Evolutionary conservation across 1,284 basidiomycete species (phyloP).

Genomic region (Ceratobasidium sp.): DNA sequence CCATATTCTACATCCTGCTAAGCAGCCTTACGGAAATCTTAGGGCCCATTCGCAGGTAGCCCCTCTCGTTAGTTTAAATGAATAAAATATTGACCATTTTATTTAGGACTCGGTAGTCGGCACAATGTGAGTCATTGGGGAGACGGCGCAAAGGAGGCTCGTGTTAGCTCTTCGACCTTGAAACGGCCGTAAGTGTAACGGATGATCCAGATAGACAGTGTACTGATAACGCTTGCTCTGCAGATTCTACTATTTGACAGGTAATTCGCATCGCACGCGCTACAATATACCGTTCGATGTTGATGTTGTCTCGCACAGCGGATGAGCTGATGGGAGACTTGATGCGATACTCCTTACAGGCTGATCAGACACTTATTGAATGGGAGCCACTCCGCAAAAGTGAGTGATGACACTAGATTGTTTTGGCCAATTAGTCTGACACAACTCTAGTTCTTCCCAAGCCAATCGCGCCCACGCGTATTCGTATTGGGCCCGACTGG

Average conservation of each 20-base stretch:
- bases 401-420: not conserved
- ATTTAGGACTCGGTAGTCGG: constrained; percentile 50
- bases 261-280: not conserved
- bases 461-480: constrained; percentile 51
- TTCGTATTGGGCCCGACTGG: constrained; percentile 56
- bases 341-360: constrained; percentile 53
- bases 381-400: constrained; percentile 55
- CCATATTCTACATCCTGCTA: too few species aligned
- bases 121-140: constrained; percentile 57
- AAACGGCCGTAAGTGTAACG: constrained; percentile 49
- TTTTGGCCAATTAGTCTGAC: not conserved
- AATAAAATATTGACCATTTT: not conserved
- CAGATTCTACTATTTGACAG: constrained; percentile 35
- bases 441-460: constrained; percentile 50
- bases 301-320: constrained; percentile 44
- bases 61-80: not conserved
- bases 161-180: constrained; percentile 51
- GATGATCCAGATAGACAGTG: not conserved
- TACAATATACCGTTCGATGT: not conserved
- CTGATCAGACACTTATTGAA: constrained; percentile 52
- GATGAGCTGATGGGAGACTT: constrained; percentile 55
- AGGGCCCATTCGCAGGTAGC: constrained; percentile 50
- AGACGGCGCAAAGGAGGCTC: constrained; percentile 56
- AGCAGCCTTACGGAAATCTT: too few species aligned
- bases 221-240: not conserved